These are phyloP conservation scores for Prunus mume DNA, from an alignment of 306 rosid genomes.

Conservation along the genomic window DNA sequence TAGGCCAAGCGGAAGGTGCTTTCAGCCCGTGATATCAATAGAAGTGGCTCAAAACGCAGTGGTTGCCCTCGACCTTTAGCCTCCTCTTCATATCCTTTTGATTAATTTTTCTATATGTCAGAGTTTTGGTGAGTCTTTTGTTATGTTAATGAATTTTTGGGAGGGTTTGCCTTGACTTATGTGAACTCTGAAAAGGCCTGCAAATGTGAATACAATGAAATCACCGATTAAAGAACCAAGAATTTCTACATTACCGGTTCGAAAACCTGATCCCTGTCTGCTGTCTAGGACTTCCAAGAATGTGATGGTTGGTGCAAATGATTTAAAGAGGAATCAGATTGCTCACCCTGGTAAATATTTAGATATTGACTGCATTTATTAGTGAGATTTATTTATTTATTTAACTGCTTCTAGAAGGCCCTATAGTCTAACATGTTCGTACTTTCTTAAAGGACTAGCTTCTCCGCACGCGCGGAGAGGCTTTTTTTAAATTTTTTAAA, in stretches of 20 bases:
- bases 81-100: slow-evolving; percentile 81
- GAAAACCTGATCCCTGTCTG: slow-evolving; percentile 37
- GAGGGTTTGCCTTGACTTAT: slow-evolving; percentile 54
- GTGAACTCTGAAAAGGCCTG: slow-evolving; percentile 56
- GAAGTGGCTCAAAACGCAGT: slow-evolving; percentile 59
- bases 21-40: slow-evolving; percentile 45
- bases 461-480: too few relatives aligned
- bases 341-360: slow-evolving; percentile 42
- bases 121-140: slow-evolving; percentile 4
- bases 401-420: not conserved
- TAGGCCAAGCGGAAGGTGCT: slow-evolving; percentile 70
- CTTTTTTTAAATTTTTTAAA: too few relatives aligned
- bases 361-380: not conserved
- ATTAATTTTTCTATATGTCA: not conserved
- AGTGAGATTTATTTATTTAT: not conserved
- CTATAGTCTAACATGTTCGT: not conserved
- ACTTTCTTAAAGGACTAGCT: not conserved
- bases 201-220: slow-evolving; percentile 33
- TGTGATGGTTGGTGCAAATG: slow-evolving; percentile 29
- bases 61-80: slow-evolving; percentile 60
- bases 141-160: slow-evolving; percentile 18
- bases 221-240: slow-evolving; percentile 43
- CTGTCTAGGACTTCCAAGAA: slow-evolving; percentile 38
- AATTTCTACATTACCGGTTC: slow-evolving; percentile 44
- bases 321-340: slow-evolving; percentile 51